These are phyloP conservation scores for Thalia dealbata DNA, from an alignment of 176 grass and related monocot species.

Conservation along the genomic window DNA sequence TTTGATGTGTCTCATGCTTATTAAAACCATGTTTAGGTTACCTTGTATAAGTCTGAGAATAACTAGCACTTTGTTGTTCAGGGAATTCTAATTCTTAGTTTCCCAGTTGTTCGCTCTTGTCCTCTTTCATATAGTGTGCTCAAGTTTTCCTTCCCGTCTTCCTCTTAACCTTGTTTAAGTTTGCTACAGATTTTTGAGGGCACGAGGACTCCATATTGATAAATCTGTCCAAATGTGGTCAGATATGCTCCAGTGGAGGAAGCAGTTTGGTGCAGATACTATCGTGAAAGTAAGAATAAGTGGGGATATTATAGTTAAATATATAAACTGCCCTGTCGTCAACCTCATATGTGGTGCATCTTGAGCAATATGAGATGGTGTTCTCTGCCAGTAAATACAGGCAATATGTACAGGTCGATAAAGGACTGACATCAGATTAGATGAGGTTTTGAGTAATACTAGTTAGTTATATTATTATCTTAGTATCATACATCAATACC, in stretches of 20 bases:
- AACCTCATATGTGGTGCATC: too few relatives aligned
- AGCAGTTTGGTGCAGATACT: slow-evolving; percentile 6
- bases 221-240: slow-evolving; percentile 18
- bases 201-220: slow-evolving; percentile 8
- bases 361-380: too few relatives aligned
- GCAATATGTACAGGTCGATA: too few relatives aligned
- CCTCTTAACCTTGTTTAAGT: background rate
- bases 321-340: background rate
- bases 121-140: background rate
- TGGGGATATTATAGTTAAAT: background rate
- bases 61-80: background rate
- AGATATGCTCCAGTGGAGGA: slow-evolving; percentile 19
- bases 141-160: background rate
- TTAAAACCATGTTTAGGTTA: background rate
- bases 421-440: too few relatives aligned
- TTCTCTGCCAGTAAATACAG: too few relatives aligned
- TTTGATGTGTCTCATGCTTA: background rate
- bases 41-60: background rate
- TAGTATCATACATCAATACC: too few relatives aligned
- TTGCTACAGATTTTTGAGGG: slow-evolving; percentile 15
- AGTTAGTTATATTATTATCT: too few relatives aligned
- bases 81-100: too few relatives aligned
- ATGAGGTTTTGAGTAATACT: too few relatives aligned
- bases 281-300: slow-evolving; percentile 11
- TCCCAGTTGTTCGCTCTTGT: background rate